phyloP scores from a whole-genome alignment of 768 basidiomycete genomes.

The Guyanaporus albipodus region DNA sequence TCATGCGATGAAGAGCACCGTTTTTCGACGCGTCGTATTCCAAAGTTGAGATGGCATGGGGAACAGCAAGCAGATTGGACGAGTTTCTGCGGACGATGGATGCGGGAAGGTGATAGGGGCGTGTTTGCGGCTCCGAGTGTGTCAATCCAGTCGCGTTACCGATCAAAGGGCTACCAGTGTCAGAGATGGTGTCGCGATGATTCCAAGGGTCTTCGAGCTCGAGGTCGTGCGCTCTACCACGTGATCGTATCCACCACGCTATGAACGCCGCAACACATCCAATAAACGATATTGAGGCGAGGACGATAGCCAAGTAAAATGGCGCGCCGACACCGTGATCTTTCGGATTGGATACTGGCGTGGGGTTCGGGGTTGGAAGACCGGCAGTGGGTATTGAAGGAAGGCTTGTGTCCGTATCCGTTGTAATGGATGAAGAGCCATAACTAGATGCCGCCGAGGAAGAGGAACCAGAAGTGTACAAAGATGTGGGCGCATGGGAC shows the following conservation, averaged over 20 bases:
- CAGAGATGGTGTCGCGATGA: slow-evolving; percentile 26
- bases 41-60: slow-evolving; percentile 8
- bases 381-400: slow-evolving; percentile 22
- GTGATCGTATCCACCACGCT: slow-evolving; percentile 46
- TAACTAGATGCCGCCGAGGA: slow-evolving; percentile 5
- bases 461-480: neutral
- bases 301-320: slow-evolving; percentile 48
- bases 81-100: slow-evolving; percentile 19
- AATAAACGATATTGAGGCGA: slow-evolving; percentile 44
- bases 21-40: slow-evolving; percentile 7
- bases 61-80: slow-evolving; percentile 18
- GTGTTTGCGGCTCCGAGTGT: slow-evolving; percentile 16
- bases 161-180: neutral
- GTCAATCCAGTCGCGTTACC: neutral
- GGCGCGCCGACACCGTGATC: slow-evolving; percentile 32
- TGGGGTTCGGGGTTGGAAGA: slow-evolving; percentile 23
- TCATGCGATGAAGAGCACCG: neutral
- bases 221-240: slow-evolving; percentile 35
- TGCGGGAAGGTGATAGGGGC: slow-evolving; percentile 23
- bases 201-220: slow-evolving; percentile 30
- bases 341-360: slow-evolving; percentile 17
- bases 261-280: slow-evolving; percentile 45
- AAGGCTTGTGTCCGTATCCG: slow-evolving; percentile 18
- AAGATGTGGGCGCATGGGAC: slow-evolving; percentile 4
- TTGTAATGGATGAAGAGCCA: slow-evolving; percentile 2